Percentiles rank a stretch among this genome's conserved stretches.
Conservation (phyloP, 306 rosid genomes). For the Notholithocarpus densiflorus region DNA sequence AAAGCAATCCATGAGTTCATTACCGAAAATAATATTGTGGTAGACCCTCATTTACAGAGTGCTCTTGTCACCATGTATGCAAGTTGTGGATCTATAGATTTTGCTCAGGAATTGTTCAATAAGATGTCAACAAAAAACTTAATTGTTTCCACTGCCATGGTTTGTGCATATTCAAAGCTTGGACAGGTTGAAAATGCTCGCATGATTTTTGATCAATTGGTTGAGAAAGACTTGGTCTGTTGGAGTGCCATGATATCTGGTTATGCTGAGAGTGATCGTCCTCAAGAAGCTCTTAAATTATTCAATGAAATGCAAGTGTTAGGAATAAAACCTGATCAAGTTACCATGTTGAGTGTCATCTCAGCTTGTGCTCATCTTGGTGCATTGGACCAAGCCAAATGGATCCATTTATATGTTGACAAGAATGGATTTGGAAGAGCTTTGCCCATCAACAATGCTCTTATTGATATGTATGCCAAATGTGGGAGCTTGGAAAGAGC, state of each 20-base stretch:
- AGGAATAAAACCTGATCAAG: constrained; percentile 54
- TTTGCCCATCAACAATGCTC: constrained; percentile 59
- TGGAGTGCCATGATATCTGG: constrained; percentile 89
- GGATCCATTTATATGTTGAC: constrained; percentile 54
- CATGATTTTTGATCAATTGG: constrained; percentile 56
- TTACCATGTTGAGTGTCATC: constrained; percentile 72
- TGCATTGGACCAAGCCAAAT: constrained; percentile 48
- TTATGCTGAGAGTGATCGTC: constrained; percentile 68
- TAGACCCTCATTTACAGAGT: constrained; percentile 49
- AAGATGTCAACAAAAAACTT: constrained; percentile 41
- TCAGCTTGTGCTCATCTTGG: constrained; percentile 77
- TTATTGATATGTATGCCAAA: constrained; percentile 80
- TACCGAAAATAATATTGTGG: constrained; percentile 24
- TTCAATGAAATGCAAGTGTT: constrained; percentile 53
- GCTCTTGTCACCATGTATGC: constrained; percentile 73
- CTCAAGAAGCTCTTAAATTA: constrained; percentile 67
- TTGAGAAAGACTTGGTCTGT: constrained; percentile 63
- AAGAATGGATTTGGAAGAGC: constrained; percentile 55
- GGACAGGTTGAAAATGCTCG: constrained; percentile 59
- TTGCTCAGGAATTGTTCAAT: constrained; percentile 54
- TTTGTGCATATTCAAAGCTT: constrained; percentile 62
- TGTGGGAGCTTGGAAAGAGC: constrained; percentile 65
- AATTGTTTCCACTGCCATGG: constrained; percentile 73
- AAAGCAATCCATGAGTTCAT: constrained; percentile 43
- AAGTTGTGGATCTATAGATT: constrained; percentile 66